Evolutionary conservation across 495 filamentous ascomycete species (phyloP), one percentile per base, ranked within the genome.

Genomic region (Podospora didyma): DNA sequence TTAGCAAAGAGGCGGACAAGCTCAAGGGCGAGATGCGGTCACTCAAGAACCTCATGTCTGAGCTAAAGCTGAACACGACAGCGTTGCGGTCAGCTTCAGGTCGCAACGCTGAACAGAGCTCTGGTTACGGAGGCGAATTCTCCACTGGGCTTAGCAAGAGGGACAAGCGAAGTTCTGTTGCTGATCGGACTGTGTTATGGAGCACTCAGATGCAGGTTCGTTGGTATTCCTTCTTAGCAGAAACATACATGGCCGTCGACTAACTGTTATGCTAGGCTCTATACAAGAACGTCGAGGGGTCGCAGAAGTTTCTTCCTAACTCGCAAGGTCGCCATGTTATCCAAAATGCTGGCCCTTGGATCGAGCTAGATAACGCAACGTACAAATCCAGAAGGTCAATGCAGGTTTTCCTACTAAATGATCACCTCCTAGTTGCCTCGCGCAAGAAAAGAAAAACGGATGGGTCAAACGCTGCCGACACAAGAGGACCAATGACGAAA

Each of bases 1-100:
- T 99, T 71, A 96, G 90, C 70, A 94, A 96, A 74, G 95, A 99
- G 72, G 96, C 96, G 2, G 94, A 99, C 65, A 96, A 96, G 71
- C 82, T 99, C 51, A 97, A 96, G 67, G 82, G 86, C 46, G 94
- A 99, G 70, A 97, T 99, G 93, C 84, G 92, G 21, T 86, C 88
- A 2, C 84, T 99, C 3, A 82, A 89, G 19, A 86, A 86, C 45
- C 78, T 97, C 44, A 96, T 97, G 84, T 86, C 89, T 22, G 94
- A 99, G 58, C 79, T 99, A 10, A 88, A 85, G 51, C 69, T 74
- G 20, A 85, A 84, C 62, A 91, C 88, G 4, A 86, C 82, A 10
- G 86, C 90, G 0, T 73, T 97, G 7, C 82, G 88, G 7, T 85
- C 90, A 53, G 83, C 89, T 3, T 83, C 88, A 12, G 74, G 75